Evolutionary conservation across 2,329 filamentous ascomycete genomes (phyloP).

Genomic region (Trichoderma afroharzianum): DNA sequence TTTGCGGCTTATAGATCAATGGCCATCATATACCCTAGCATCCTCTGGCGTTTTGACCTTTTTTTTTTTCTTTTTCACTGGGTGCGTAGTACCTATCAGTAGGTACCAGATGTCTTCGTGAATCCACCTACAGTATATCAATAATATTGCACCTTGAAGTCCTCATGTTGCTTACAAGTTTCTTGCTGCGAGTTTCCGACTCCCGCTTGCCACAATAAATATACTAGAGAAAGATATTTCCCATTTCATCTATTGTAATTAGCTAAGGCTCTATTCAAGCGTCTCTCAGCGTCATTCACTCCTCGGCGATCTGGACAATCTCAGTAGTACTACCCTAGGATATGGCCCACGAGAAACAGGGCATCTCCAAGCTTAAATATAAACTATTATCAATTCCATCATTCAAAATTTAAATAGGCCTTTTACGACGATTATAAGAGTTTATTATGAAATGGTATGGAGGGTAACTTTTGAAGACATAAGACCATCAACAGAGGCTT

Average conservation of each 20-base stretch:
- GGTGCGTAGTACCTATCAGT: no score
- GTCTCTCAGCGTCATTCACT: not conserved
- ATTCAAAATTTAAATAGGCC: no score
- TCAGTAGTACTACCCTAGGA: not conserved
- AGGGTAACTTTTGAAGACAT: no score
- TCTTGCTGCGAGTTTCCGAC: not conserved
- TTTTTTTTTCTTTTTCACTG: not conserved
- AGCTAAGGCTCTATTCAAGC: not conserved
- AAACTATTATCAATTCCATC: no score
- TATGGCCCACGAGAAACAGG: not conserved
- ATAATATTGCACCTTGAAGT: not conserved
- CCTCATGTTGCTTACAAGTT: not conserved
- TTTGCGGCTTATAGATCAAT: not conserved
- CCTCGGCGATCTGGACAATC: not conserved
- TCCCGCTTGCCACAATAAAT: not conserved
- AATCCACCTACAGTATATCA: no score
- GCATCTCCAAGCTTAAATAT: not conserved
- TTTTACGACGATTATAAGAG: no score
- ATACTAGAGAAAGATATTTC: not conserved
- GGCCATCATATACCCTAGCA: not conserved
- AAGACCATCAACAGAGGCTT: no score
- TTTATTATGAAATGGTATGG: no score
- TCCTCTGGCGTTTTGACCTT: not conserved
- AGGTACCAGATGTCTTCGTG: not conserved
- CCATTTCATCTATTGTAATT: not conserved